These are phyloP conservation scores for Bidens hawaiensis DNA, from an alignment of 140 eudicot genomes.

Conservation along the genomic window DNA sequence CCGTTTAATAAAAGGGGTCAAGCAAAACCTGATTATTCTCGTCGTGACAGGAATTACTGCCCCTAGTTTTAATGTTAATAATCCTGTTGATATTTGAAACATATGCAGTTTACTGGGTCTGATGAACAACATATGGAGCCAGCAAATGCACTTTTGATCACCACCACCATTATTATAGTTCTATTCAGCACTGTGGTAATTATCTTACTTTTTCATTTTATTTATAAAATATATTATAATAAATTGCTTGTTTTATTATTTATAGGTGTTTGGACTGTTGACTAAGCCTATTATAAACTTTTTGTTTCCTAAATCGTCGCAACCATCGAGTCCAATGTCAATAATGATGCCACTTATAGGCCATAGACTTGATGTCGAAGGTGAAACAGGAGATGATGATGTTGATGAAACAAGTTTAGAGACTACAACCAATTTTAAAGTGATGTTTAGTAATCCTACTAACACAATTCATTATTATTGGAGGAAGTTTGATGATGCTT, in stretches of 20 bases:
- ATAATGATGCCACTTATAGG: constrained; percentile 47
- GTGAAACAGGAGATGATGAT: constrained; percentile 13
- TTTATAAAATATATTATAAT: not conserved
- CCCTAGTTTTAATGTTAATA: not conserved
- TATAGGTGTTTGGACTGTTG: constrained; percentile 67
- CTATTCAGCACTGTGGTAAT: constrained; percentile 90
- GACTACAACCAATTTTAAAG: constrained; percentile 32
- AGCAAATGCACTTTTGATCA: constrained; percentile 75
- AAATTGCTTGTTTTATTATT: constrained; percentile 7
- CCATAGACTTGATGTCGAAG: constrained; percentile 26
- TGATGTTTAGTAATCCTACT: constrained; percentile 49
- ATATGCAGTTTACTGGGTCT: constrained; percentile 71
- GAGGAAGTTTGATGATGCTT: constrained; percentile 64
- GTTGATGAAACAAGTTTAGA: constrained; percentile 8
- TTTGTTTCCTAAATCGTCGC: constrained; percentile 39
- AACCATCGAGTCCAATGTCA: constrained; percentile 58
- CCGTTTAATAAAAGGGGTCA: too few species aligned
- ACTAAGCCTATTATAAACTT: constrained; percentile 61
- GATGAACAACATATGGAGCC: constrained; percentile 62
- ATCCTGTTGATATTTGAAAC: not conserved
- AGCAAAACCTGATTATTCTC: not conserved
- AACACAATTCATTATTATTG: constrained; percentile 60
- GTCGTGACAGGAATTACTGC: not conserved
- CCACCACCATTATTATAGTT: constrained; percentile 82
- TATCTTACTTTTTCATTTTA: not conserved